Base-by-base conservation (phyloP, 164 flowering plant genomes). In the Liriodendron chinense region DNA sequence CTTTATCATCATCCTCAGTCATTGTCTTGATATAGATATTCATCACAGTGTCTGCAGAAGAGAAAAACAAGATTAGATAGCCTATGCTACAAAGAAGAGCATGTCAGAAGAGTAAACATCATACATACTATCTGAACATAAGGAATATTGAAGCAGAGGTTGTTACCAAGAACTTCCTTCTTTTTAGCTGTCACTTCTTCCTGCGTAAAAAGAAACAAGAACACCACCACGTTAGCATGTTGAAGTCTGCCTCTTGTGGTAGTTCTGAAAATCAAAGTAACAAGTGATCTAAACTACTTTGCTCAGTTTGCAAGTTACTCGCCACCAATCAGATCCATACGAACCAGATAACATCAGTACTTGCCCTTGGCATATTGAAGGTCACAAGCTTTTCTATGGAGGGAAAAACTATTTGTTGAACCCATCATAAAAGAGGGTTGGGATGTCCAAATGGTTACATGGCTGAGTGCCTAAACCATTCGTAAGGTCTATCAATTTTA, bases 1-100 rank as follows among this genome's bases (percentile, higher is more conserved):
- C 99, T 87, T 96, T 94, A 82, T 96, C 99, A 83, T 94, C 99
- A 86, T 96, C 98, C 61, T 89, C 95, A 34, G 83, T 80, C 94
- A 96, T 91, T 63, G 90, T 84, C 84, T 92, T 96, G 71, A 96
- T 87, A 83, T 84, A 89, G 47, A 90, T 91, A 48, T 85, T 84
- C 92, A 94, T 86, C 72, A 92, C 89, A 49, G 84, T 80, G 85
- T 91, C 99, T 96, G 83, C 72, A 79, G 5, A 67, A 63, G 7
- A 71, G 65, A 57, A 79, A 70, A 77, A 70, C 62, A 57, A 28
- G 24, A 76, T 78, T 62, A 71, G 62, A 23, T 21, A 22, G 9
- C 22, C 1, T 2, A 20, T 6, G 20, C 24, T 28, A 28, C 6
- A 67, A 28, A 67, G 43, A 7, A 63, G 23, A 21, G 23, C 65